These are phyloP conservation scores for Elongisporangium undulatum DNA, from an alignment of 352 stramenopile species.

Conservation along the genomic window DNA sequence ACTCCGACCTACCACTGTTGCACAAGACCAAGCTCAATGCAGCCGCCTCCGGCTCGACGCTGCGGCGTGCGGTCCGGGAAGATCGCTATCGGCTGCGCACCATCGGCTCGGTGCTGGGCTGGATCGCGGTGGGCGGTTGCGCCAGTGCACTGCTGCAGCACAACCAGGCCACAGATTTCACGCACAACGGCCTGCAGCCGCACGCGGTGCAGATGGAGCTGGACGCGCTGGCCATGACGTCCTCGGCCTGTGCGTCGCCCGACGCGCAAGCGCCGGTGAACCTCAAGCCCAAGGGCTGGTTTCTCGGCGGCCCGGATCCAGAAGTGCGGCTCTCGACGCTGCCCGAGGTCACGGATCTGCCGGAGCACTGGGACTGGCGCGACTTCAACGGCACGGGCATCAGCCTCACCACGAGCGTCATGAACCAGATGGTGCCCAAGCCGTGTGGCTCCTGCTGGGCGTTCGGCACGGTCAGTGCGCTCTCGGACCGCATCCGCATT, in stretches of 20 bases:
- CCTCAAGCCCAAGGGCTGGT: constrained; percentile 51
- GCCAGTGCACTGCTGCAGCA: constrained; percentile 28
- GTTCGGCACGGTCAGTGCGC: constrained; percentile 58
- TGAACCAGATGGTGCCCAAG: constrained; percentile 80
- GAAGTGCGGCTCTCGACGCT: constrained; percentile 44
- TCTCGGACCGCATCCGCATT: constrained; percentile 81
- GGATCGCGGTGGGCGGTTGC: constrained; percentile 44
- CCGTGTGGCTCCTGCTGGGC: constrained; percentile 78
- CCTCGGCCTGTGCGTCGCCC: constrained; percentile 14
- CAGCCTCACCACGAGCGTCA: constrained; percentile 59
- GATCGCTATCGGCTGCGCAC: constrained; percentile 34
- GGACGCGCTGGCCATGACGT: constrained; percentile 45
- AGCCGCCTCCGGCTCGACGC: not conserved
- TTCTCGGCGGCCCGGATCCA: constrained; percentile 57
- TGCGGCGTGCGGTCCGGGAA: constrained; percentile 16
- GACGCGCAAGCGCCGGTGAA: constrained; percentile 1
- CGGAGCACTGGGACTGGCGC: constrained; percentile 71
- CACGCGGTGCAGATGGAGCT: constrained; percentile 48
- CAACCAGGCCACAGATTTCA: constrained; percentile 28
- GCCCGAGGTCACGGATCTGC: constrained; percentile 42
- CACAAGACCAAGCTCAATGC: not conserved
- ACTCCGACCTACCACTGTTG: constrained; percentile 19
- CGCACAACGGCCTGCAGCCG: constrained; percentile 29
- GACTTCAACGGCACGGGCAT: constrained; percentile 79
- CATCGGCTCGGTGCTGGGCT: constrained; percentile 39